These are phyloP conservation scores for Alternaria incomplexa DNA, from an alignment of 2,329 filamentous ascomycete genomes.

Conservation along the genomic window DNA sequence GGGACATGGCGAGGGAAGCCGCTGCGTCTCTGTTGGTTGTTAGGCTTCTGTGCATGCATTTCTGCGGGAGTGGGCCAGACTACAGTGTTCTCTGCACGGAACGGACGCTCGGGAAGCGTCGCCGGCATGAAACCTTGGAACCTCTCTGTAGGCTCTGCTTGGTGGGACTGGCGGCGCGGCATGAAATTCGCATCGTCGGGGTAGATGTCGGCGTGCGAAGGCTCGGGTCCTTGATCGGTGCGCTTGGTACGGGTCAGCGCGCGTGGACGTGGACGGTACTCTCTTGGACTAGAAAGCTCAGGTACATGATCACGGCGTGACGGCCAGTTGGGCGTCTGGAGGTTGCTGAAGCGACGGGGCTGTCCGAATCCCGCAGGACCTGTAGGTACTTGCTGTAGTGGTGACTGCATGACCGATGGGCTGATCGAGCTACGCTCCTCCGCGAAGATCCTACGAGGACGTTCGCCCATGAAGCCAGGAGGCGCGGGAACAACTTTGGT, in stretches of 20 bases:
- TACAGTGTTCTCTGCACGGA: background rate
- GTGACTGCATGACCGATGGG: background rate
- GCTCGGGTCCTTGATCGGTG: constrained; percentile 37
- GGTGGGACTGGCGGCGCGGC: background rate
- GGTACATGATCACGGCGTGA: constrained; percentile 2
- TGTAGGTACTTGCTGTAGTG: background rate
- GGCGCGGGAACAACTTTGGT: constrained; percentile 14
- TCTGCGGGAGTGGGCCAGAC: constrained; percentile 29
- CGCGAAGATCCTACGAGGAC: constrained; percentile 7
- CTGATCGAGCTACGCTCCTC: background rate
- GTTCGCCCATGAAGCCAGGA: constrained; percentile 13
- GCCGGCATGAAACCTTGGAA: background rate
- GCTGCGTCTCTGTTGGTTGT: background rate
- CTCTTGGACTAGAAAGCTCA: background rate
- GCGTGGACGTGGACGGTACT: constrained; percentile 3
- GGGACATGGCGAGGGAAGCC: background rate
- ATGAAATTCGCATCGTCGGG: constrained; percentile 34
- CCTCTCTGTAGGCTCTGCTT: background rate
- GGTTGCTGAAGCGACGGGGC: constrained; percentile 1
- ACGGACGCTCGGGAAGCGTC: background rate
- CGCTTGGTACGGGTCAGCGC: constrained; percentile 26
- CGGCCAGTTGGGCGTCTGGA: background rate
- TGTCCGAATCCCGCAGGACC: constrained; percentile 2
- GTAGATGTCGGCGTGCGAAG: constrained; percentile 40
- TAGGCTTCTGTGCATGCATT: constrained; percentile 3